Percentiles rank a stretch among this genome's conserved stretches.
These are phyloP conservation scores for Peniophora sp. DNA, from an alignment of 1,284 basidiomycete genomes.

Conservation along the genomic window DNA sequence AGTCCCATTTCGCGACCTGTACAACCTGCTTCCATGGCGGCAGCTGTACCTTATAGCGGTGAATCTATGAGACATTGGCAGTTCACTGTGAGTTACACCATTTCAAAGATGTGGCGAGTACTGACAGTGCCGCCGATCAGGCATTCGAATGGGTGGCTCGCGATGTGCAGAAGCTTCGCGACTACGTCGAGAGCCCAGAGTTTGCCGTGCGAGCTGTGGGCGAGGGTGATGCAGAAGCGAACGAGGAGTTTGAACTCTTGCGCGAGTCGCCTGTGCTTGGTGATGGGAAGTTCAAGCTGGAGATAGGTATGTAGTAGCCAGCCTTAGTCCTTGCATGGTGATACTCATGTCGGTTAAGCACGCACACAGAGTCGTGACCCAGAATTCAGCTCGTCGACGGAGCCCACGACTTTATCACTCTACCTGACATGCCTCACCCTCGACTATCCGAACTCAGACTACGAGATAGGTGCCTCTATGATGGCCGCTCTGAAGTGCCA, in stretches of 20 bases:
- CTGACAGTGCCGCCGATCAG: slow-evolving; percentile 21
- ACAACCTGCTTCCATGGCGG: slow-evolving; percentile 8
- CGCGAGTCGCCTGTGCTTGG: slow-evolving; percentile 60
- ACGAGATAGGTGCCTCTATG: slow-evolving; percentile 57
- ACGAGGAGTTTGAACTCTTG: slow-evolving; percentile 49
- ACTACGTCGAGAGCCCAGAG: slow-evolving; percentile 34
- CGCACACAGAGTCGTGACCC: slow-evolving; percentile 6
- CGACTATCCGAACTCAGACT: slow-evolving; percentile 50
- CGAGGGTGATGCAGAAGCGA: slow-evolving; percentile 11
- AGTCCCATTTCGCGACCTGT: slow-evolving; percentile 10
- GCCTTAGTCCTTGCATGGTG: not conserved
- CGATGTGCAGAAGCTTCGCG: slow-evolving; percentile 44
- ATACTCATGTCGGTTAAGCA: not conserved
- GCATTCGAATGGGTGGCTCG: slow-evolving; percentile 63
- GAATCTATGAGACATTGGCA: slow-evolving; percentile 53
- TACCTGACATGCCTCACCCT: slow-evolving; percentile 61
- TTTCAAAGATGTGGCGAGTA: not conserved
- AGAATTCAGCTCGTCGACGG: slow-evolving; percentile 10
- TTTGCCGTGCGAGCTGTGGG: slow-evolving; percentile 6
- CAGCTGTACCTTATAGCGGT: slow-evolving; percentile 16
- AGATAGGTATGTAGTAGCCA: slow-evolving; percentile 39
- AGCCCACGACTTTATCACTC: slow-evolving; percentile 41
- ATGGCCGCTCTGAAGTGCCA: slow-evolving; percentile 68
- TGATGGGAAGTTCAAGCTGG: slow-evolving; percentile 67
- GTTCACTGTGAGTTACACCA: slow-evolving; percentile 36